A percentile compares a stretch with the other conserved stretches of the same genome.
These are phyloP conservation scores for Hypoxylon sp. DNA, from an alignment of 2,329 filamentous ascomycete species.

Conservation along the genomic window DNA sequence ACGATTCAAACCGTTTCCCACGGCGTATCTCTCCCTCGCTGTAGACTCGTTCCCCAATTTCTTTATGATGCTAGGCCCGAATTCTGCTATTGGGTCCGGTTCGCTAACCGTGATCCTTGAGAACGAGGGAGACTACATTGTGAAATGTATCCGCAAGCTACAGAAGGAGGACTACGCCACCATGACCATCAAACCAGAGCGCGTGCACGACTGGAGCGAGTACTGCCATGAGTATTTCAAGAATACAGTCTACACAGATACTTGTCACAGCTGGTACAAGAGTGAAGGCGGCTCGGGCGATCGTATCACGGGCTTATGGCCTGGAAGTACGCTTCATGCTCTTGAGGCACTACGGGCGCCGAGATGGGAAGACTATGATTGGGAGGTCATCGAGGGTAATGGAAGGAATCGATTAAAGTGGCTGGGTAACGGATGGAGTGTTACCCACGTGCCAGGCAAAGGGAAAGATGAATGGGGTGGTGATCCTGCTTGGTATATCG, in stretches of 20 bases:
- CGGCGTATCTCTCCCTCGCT: constrained; percentile 63
- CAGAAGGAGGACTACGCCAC: constrained; percentile 63
- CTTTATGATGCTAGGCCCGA: constrained; percentile 65
- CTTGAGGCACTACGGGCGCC: constrained; percentile 60
- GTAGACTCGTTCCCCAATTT: constrained; percentile 66
- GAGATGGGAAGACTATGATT: constrained; percentile 64
- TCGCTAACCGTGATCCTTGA: constrained; percentile 64
- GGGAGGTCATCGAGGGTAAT: constrained; percentile 53
- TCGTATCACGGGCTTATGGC: constrained; percentile 62
- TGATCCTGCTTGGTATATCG: constrained; percentile 55
- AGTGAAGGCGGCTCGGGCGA: constrained; percentile 59
- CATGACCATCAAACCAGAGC: constrained; percentile 61
- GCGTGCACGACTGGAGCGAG: constrained; percentile 63
- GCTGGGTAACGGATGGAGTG: constrained; percentile 61
- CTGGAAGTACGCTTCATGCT: constrained; percentile 62
- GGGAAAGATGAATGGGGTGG: constrained; percentile 44
- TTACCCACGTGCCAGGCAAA: constrained; percentile 56
- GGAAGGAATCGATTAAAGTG: constrained; percentile 57
- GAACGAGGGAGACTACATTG: constrained; percentile 64
- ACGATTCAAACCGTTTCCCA: constrained; percentile 58
- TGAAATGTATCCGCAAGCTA: constrained; percentile 63
- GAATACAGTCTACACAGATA: constrained; percentile 63
- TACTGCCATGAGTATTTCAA: constrained; percentile 66
- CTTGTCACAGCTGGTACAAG: constrained; percentile 70
- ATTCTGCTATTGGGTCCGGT: constrained; percentile 64